Evolutionary conservation across 1,139 yeast species (phyloP), one percentile per base, ranked within the genome.

Genomic region (Candida pseudocylindracea): DNA sequence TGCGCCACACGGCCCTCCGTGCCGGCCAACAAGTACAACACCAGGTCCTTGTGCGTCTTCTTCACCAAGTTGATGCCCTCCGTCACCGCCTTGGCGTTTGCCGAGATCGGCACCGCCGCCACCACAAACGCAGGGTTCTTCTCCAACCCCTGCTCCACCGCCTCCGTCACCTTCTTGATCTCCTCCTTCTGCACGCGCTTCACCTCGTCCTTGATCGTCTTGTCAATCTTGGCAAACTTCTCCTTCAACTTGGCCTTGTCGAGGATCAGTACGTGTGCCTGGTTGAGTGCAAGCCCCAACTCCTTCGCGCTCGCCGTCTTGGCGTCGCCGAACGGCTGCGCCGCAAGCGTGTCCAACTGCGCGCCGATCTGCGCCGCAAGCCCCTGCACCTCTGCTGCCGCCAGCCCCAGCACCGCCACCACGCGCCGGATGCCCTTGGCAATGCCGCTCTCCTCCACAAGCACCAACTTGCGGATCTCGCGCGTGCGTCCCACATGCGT

Each of bases 381-480:
- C 50, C 79, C 67, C 62, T 85, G 94, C 33, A 83, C 95, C 45
- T 72, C 81, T 45, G 70, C 73, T 12, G 98, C 98, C 45, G 73
- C 92, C 36, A 67, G 62, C 32, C 96, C 96, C 28, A 95, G 79
- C 34, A 85, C 94, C 20, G 95, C 96, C 38, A 88, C 94, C 50
- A 88, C 78, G 65, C 99, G 81, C 59, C 99, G 72, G 40, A 80
- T 81, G 55, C 99, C 99, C 61, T 88, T 88, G 39, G 98, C 96
- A 53, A 88, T 88, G 56, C 98, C 98, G 39, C 83, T 70, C 57
- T 88, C 99, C 61, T 88, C 99, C 41, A 75, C 61, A 36, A 88
- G 67, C 31, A 88, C 79, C 42, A 88, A 69, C 44, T 79, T 88
- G 54, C 83, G 83, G 51, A 88, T 91, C 40, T 88, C 98, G 38